Base-by-base conservation (phyloP, 495 filamentous ascomycete genomes). In the Aspergillus steynii region DNA sequence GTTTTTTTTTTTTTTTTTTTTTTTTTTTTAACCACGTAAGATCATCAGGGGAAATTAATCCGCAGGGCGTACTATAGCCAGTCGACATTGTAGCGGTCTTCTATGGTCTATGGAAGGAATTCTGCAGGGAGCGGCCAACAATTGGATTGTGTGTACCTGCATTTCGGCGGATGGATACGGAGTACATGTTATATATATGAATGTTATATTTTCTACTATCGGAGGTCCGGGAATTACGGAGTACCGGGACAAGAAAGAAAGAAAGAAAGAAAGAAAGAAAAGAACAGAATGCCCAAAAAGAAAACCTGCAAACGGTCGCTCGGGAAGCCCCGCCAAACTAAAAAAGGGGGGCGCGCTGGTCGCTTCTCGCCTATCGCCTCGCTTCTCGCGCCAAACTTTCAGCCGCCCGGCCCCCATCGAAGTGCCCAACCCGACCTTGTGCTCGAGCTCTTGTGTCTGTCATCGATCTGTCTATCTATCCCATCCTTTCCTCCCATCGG, bases 311-410 rank as follows among this genome's bases (percentile, higher is more conserved):
- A 60, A 60, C 53, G 53, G 60, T 59, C 29, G 14, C 26, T 51
- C 48, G 49, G 47, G 56, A 59, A 42, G 29, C 47, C 47, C 48
- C 42, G 45, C 42, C 55, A 14, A 29, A 32, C 56, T 53, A 59
- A 59, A 59, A 58, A 58, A 29, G 55, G 55, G 56, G n/a, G 48
- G 12, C 55, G 29, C 12, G 32, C 53, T 6, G n/a, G 53, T 68
- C 71, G 66, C 68, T 70, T 71, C 68, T 73, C 71, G 73, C 62
- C 70, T 74, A 70, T 58, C 53, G 49, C 42, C 66, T 77, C 74
- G 75, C 74, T 74, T 77, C 67, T 63, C 63, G 75, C 75, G 75
- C 62, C 68, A 65, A 77, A 71, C 64, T 61, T 42, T 58, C 64
- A 71, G 65, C 73, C 70, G 72, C 72, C 65, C 64, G 61, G 67